Conservation (phyloP, 257 asterid species). For the Henckelia pumila region DNA sequence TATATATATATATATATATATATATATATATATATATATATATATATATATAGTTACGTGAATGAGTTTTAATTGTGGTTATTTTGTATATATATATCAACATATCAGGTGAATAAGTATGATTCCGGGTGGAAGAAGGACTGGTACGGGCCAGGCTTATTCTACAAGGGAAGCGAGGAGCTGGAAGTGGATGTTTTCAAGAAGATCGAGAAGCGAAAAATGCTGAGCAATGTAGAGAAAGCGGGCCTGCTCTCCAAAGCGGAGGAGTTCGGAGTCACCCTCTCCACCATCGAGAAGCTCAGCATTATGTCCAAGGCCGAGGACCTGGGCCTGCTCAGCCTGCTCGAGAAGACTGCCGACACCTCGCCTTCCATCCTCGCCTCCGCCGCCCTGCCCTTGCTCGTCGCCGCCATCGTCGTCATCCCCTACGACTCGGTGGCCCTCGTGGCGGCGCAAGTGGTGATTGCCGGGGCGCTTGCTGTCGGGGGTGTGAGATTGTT, state of each 20-base stretch:
- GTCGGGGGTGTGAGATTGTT: conserved; percentile 67
- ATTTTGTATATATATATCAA: too few relatives aligned
- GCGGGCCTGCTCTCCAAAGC: conserved; percentile 86
- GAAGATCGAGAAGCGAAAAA: conserved; percentile 80
- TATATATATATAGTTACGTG: too few relatives aligned
- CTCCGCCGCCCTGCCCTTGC: conserved; percentile 57
- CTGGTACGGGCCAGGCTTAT: conserved; percentile 88
- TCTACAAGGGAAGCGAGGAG: conserved; percentile 76
- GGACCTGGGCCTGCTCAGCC: conserved; percentile 76
- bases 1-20: too few relatives aligned
- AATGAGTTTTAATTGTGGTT: too few relatives aligned
- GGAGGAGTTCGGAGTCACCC: conserved; percentile 65
- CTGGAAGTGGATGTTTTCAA: conserved; percentile 78
- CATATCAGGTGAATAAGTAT: conserved; percentile 75
- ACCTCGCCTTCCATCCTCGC: conserved; percentile 64
- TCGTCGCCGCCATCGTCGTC: conserved; percentile 65
- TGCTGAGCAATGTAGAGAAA: conserved; percentile 73
- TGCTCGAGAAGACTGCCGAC: conserved; percentile 55
- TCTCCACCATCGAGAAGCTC: conserved; percentile 75
- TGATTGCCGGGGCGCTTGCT: conserved; percentile 63
- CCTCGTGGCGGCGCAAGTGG: conserved; percentile 64
- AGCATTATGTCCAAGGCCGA: conserved; percentile 86
- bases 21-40: too few relatives aligned
- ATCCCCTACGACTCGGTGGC: conserved; percentile 72
- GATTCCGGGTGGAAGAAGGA: conserved; percentile 65